Percentiles rank a stretch among this genome's conserved stretches.
These are phyloP conservation scores for Trametopsis cervina DNA, from an alignment of 768 basidiomycete genomes.

Conservation along the genomic window DNA sequence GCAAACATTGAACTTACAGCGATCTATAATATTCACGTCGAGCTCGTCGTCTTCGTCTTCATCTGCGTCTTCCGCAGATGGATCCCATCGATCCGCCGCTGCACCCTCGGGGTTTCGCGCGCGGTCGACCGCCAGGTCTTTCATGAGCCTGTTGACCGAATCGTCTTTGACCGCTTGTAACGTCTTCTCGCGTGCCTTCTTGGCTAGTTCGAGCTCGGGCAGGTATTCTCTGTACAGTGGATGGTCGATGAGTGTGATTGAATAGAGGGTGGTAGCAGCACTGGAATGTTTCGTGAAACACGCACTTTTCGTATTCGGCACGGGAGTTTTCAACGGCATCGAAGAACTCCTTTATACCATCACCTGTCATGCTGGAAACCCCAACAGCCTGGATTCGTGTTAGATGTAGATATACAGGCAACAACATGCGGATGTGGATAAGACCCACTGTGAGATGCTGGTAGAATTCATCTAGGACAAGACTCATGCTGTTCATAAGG, in stretches of 20 bases:
- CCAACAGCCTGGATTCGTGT: slow-evolving; percentile 70
- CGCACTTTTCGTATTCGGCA: slow-evolving; percentile 83
- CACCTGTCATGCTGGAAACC: slow-evolving; percentile 94
- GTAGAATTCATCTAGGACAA: slow-evolving; percentile 98
- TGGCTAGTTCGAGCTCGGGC: slow-evolving; percentile 77
- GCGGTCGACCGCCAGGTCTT: slow-evolving; percentile 72
- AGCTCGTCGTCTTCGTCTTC: slow-evolving; percentile 43
- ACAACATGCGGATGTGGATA: not conserved
- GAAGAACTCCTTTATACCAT: slow-evolving; percentile 87
- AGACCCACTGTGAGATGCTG: slow-evolving; percentile 79
- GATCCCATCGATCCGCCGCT: slow-evolving; percentile 56
- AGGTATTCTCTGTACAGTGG: slow-evolving; percentile 67
- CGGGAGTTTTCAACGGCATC: slow-evolving; percentile 84
- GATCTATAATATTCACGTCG: slow-evolving; percentile 59
- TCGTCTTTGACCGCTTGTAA: slow-evolving; percentile 66
- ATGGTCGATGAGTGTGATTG: not conserved
- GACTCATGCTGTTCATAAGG: slow-evolving; percentile 97
- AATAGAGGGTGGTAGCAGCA: not conserved
- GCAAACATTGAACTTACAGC: slow-evolving; percentile 64
- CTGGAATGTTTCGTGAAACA: slow-evolving; percentile 1
- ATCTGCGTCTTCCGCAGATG: slow-evolving; percentile 44
- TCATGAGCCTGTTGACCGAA: slow-evolving; percentile 70
- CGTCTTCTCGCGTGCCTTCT: slow-evolving; percentile 53
- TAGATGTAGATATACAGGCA: not conserved
- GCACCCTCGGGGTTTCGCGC: slow-evolving; percentile 52